Base-by-base conservation (phyloP, 106 monocot genomes). In the Triglochin maritima region DNA sequence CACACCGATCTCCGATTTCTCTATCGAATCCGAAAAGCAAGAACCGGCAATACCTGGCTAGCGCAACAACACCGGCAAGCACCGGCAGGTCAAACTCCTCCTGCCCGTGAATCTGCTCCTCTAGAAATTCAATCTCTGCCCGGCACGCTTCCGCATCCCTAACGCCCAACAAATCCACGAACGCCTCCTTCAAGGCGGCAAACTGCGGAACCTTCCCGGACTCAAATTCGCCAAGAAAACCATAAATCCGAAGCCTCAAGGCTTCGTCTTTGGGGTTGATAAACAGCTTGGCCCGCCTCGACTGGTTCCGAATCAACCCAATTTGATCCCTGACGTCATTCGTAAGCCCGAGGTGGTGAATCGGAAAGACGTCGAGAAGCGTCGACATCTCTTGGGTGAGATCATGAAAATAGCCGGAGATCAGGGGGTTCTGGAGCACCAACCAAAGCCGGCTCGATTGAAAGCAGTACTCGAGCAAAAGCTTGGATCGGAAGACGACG, bases 311-410 rank as follows among this genome's bases (percentile, higher is more conserved):
- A 17, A 91, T 79, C 3, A 88, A 79, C 57, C 80, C 76, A 65
- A 88, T 29, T 42, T 80, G 81, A 57, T 88, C 90, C 15, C 52
- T 13, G 9, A 80, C 79, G 51, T 96, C 95, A 3, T 16, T 17
- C 5, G 73, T 12, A 14, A 90, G 64, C 42, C 49, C 4, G 64
- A 90, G 71, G 6, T 65, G 55, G 9, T 51, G 47, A 29, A 83
- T 44, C 10, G 95, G 87, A 71, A 96, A 66, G 49, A 96, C 90
- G 69, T 96, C 95, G 52, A 90, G 74, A 9, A 96, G 74, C 4
- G 87, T 90, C 62, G 85, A 78, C 47, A 96, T 71, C 71, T 96
- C 90, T 44, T 68, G 67, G 55, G 65, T 77, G 68, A 96, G 72
- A 48, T 90, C 95, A 43, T 85, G 82, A 67, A 96, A 96, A 67